Evolutionary conservation across 306 rosid species (phyloP).

Genomic region (Vicia faba): DNA sequence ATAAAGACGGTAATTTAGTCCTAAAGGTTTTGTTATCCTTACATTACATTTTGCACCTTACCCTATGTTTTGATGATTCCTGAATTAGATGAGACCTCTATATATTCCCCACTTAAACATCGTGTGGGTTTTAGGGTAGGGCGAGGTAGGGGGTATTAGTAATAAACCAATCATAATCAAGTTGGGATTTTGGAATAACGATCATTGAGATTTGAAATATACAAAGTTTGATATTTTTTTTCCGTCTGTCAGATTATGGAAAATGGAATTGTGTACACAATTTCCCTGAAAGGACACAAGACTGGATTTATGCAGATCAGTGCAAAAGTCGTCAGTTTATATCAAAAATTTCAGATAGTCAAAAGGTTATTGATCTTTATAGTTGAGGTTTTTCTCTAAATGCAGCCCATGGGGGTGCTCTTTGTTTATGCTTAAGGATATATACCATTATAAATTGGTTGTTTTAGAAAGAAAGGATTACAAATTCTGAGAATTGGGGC

Average conservation of each 20-base stretch:
- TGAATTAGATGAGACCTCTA: neutral
- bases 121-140: no score
- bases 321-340: slow-evolving; percentile 81
- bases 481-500: slow-evolving; percentile 6
- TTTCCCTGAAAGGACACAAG: slow-evolving; percentile 91
- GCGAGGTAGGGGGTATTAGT: no score
- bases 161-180: no score
- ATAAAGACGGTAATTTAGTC: neutral
- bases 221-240: slow-evolving; percentile 17
- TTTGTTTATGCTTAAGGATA: slow-evolving; percentile 23
- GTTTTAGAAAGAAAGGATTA: slow-evolving; percentile 34
- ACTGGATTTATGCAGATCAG: slow-evolving; percentile 96
- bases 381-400: slow-evolving; percentile 92
- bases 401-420: slow-evolving; percentile 79
- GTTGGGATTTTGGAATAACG: no score
- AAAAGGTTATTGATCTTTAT: slow-evolving; percentile 84
- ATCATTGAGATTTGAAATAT: slow-evolving; percentile 28
- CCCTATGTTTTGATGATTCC: neutral
- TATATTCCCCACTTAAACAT: no score
- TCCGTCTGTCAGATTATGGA: slow-evolving; percentile 62
- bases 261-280: slow-evolving; percentile 69
- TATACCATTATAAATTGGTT: no score
- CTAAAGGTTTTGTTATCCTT: slow-evolving; percentile 11
- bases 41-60: slow-evolving; percentile 15
- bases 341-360: slow-evolving; percentile 69